Evolutionary conservation across 2,329 filamentous ascomycete genomes (phyloP).

Genomic region (Colletotrichum euphorbiae): DNA sequence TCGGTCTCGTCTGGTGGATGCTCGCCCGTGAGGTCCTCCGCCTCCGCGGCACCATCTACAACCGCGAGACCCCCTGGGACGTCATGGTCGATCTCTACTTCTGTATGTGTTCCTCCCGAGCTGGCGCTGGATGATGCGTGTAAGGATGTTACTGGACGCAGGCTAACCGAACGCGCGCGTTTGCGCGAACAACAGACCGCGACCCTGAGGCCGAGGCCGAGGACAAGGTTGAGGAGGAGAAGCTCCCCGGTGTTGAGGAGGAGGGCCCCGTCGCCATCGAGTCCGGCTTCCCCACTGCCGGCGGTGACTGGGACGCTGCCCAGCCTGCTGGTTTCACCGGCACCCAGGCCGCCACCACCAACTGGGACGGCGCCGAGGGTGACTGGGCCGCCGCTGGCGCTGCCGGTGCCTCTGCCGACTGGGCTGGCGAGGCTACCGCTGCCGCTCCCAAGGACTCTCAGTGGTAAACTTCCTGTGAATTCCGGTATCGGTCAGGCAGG

Average conservation of each 20-base stretch:
- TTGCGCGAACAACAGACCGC: constrained; percentile 70
- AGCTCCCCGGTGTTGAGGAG: constrained; percentile 87
- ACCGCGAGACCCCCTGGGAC: constrained; percentile 97
- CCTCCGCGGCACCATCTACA: constrained; percentile 95
- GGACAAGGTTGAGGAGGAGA: constrained; percentile 96
- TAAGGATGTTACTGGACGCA: background rate
- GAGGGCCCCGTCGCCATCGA: constrained; percentile 83
- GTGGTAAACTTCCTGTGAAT: constrained; percentile 57
- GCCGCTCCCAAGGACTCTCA: constrained; percentile 59
- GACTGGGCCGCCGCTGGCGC: constrained; percentile 66
- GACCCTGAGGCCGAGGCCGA: constrained; percentile 99
- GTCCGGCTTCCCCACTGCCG: constrained; percentile 75
- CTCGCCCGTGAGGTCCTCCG: constrained; percentile 99
- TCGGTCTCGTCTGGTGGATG: constrained; percentile 99
- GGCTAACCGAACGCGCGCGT: constrained; percentile 18
- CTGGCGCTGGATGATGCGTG: background rate
- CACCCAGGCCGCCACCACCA: constrained; percentile 60
- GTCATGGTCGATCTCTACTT: constrained; percentile 99
- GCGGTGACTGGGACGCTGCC: constrained; percentile 88
- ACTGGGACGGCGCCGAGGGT: constrained; percentile 68
- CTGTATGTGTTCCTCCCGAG: constrained; percentile 66
- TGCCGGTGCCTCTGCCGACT: constrained; percentile 69
- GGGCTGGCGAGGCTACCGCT: constrained; percentile 64
- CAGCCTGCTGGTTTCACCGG: constrained; percentile 77
- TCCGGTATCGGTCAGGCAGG: constrained; percentile 31